Conservation (phyloP, 345 rosid species). For the Draba incana region DNA sequence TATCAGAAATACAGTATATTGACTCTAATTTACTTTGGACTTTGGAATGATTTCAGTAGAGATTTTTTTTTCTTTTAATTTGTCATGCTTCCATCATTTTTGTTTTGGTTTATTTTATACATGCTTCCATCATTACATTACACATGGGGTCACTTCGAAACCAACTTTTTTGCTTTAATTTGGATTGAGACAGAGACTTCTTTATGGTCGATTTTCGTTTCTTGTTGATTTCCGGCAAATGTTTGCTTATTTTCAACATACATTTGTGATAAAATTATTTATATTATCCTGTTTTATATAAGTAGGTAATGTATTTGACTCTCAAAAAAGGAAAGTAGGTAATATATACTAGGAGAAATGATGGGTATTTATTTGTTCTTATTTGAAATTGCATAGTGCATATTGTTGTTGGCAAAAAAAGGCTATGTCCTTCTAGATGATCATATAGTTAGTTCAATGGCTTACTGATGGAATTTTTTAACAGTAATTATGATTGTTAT, state of each 20-base stretch:
- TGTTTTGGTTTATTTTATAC: background rate
- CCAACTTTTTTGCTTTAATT: conserved; percentile 44
- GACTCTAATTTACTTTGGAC: conserved; percentile 22
- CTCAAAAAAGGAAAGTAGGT: conserved; percentile 6
- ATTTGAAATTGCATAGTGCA: too few relatives aligned
- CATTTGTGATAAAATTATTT: background rate
- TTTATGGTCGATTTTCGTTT: conserved; percentile 36
- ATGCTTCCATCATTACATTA: conserved; percentile 42
- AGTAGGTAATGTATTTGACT: conserved; percentile 19
- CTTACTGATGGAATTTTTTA: background rate
- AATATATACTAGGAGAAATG: background rate
- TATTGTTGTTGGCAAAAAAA: too few relatives aligned
- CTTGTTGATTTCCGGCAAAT: conserved; percentile 29
- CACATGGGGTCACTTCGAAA: conserved; percentile 44
- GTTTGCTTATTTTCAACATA: background rate
- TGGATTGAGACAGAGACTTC: conserved; percentile 38
- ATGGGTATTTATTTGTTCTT: background rate
- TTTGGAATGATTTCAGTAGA: conserved; percentile 14
- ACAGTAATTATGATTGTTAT: background rate
- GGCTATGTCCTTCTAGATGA: background rate
- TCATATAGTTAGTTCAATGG: background rate
- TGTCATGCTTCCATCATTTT: conserved; percentile 41
- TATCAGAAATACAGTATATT: conserved; percentile 7
- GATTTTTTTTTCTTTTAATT: background rate
- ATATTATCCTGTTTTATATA: background rate